These are phyloP conservation scores for Amanita molliuscula DNA, from an alignment of 768 basidiomycete species.

Conservation along the genomic window DNA sequence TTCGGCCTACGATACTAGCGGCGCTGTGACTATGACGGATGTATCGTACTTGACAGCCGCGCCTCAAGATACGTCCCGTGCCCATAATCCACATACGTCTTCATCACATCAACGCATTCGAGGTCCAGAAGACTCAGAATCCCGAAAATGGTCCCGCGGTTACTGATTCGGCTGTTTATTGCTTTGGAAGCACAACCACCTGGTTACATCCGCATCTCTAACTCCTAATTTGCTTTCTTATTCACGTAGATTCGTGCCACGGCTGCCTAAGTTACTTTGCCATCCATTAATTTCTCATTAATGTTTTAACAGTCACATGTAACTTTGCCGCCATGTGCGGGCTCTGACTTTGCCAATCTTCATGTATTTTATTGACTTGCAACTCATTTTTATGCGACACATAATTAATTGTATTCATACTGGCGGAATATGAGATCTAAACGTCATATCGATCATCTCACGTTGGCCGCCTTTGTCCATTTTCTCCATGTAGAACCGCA, in stretches of 20 bases:
- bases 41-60: slow-evolving; percentile 29
- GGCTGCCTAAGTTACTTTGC: slow-evolving; percentile 17
- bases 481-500: not conserved
- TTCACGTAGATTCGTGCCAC: slow-evolving; percentile 24
- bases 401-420: not conserved
- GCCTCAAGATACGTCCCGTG: slow-evolving; percentile 27
- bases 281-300: slow-evolving; percentile 28
- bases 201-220: slow-evolving; percentile 31
- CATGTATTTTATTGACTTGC: slow-evolving; percentile 9
- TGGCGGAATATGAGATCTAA: not conserved
- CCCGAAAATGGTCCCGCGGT: slow-evolving; percentile 40
- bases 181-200: slow-evolving; percentile 17
- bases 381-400: not conserved
- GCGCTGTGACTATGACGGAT: slow-evolving; percentile 21
- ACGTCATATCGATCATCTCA: slow-evolving; percentile 1
- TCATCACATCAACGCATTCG: slow-evolving; percentile 35
- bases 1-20: slow-evolving; percentile 19
- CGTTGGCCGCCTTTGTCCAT: not conserved
- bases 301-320: slow-evolving; percentile 13
- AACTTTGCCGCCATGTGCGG: slow-evolving; percentile 10
- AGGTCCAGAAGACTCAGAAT: slow-evolving; percentile 31
- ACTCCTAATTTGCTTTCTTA: slow-evolving; percentile 28
- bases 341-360: slow-evolving; percentile 10
- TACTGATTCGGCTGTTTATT: slow-evolving; percentile 27
- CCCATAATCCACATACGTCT: slow-evolving; percentile 18